phyloP scores from a whole-genome alignment of 163 green algal species.

The Prototheca stagnorum region DNA sequence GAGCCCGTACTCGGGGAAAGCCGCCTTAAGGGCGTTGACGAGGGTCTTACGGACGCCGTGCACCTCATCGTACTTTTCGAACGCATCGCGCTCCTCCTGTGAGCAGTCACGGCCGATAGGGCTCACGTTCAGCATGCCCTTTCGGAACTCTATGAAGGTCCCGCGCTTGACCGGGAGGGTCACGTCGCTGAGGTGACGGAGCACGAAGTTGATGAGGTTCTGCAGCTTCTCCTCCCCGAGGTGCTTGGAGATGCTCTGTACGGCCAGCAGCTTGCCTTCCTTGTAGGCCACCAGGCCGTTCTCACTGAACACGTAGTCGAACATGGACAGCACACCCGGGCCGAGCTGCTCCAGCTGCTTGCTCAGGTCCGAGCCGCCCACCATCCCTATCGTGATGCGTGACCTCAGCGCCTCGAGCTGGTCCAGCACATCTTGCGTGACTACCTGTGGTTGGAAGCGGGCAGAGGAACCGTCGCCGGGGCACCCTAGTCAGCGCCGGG shows the following conservation, averaged over 20 bases:
- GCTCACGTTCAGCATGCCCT: slow-evolving; percentile 97
- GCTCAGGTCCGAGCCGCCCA: slow-evolving; percentile 86
- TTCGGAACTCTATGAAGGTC: slow-evolving; percentile 98
- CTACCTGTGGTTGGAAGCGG: too few relatives aligned
- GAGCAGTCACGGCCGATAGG: slow-evolving; percentile 96
- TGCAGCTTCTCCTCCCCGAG: slow-evolving; percentile 91
- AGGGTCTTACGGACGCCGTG: slow-evolving; percentile 68
- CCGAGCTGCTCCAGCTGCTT: slow-evolving; percentile 98
- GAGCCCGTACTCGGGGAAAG: slow-evolving; percentile 76
- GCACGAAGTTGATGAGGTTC: slow-evolving; percentile 89
- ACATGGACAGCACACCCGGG: slow-evolving; percentile 26
- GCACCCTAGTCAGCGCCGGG: too few relatives aligned
- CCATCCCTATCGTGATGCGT: slow-evolving; percentile 87
- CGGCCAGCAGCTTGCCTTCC: slow-evolving; percentile 51
- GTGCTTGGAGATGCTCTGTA: slow-evolving; percentile 49
- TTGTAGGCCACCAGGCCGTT: slow-evolving; percentile 96
- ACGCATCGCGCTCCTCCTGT: slow-evolving; percentile 90
- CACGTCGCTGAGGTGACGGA: slow-evolving; percentile 87
- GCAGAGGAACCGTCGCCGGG: too few relatives aligned
- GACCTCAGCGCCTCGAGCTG: slow-evolving; percentile 73
- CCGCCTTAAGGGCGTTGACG: slow-evolving; percentile 61
- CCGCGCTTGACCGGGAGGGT: slow-evolving; percentile 97
- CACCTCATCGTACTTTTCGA: slow-evolving; percentile 77
- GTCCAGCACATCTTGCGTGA: slow-evolving; percentile 52
- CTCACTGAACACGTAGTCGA: slow-evolving; percentile 94